A percentile compares a stretch with the other conserved stretches of the same genome.
Evolutionary conservation across 805 yeast species (phyloP).

Genomic region (Schwanniomyces occidentalis): DNA sequence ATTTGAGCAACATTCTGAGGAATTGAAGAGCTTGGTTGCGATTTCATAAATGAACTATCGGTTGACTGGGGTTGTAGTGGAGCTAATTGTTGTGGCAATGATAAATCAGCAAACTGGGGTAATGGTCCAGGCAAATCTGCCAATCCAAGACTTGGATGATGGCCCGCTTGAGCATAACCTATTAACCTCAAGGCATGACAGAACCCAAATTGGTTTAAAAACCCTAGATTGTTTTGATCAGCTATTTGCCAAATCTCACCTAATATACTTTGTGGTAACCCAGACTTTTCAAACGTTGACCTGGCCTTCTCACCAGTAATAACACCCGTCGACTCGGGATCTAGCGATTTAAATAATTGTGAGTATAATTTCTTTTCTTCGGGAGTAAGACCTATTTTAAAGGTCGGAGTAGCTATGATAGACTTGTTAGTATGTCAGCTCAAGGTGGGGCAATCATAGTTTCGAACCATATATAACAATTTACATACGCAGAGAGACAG

Average conservation of each 20-base stretch:
- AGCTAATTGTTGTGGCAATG: slow-evolving; percentile 13
- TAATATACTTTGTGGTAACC: slow-evolving; percentile 70
- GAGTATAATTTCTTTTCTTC: slow-evolving; percentile 78
- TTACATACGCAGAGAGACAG: slow-evolving; percentile 28
- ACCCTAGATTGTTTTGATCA: slow-evolving; percentile 88
- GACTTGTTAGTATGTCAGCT: slow-evolving; percentile 3
- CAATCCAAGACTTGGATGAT: slow-evolving; percentile 49
- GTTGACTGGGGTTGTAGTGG: slow-evolving; percentile 38
- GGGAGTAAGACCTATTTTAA: slow-evolving; percentile 53
- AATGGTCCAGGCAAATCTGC: slow-evolving; percentile 62
- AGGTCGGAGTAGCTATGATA: slow-evolving; percentile 29
- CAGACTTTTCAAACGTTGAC: slow-evolving; percentile 80
- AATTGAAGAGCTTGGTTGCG: slow-evolving; percentile 38
- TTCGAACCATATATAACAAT: background rate
- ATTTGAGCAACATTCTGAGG: slow-evolving; percentile 31
- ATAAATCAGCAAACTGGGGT: slow-evolving; percentile 55
- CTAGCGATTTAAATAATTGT: slow-evolving; percentile 76
- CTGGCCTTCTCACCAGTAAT: slow-evolving; percentile 89
- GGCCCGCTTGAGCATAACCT: slow-evolving; percentile 82
- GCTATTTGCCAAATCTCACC: slow-evolving; percentile 95
- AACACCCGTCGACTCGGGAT: slow-evolving; percentile 73
- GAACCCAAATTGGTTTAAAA: slow-evolving; percentile 76
- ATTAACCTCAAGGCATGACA: slow-evolving; percentile 84
- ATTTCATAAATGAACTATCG: slow-evolving; percentile 40
- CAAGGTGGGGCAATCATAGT: background rate